Evolutionary conservation across 1,284 basidiomycete species (phyloP), one percentile per base, ranked within the genome.

Genomic region (Malassezia psittaci): DNA sequence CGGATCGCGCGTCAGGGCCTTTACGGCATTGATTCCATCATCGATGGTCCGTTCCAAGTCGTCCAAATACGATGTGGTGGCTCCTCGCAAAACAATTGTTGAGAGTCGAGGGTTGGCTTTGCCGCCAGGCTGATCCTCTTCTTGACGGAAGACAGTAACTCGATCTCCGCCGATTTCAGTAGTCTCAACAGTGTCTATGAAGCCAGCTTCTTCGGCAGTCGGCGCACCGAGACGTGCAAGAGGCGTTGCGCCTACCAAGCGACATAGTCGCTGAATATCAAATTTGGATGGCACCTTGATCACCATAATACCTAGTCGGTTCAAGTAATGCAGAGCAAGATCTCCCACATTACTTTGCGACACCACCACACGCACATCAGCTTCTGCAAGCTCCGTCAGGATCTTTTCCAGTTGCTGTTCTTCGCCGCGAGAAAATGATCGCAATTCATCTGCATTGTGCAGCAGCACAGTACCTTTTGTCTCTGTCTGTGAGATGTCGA

Each of bases 261-360:
- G 86, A 77, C 90, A 94, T 34, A 96, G 79, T 3, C 94, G 81
- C 46, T 91, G 85, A 16, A 99, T 83, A 64, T 99, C 93, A 76
- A 99, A 99, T 77, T 99, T 99, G 75, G 90, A 96, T 57, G 94
- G 82, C 34, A 98, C 88, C 77, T 96, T 96, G 78, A 98, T 83
- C 65, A 96, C 90, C 65, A 88, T 86, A 76, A 99, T 91, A 77
- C 84, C 81, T 78, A 88, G 82, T 51, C 93, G 83, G 80, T 98
- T 89, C 70, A 96, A 85, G 79, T 94, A 99, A 79, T 98, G 94
- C 62, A 96, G 79, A 3, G 93, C 90, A 45, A 99, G 86, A 73
- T 99, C 94, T 65, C 93, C 93, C 57, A 99, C 83, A 38, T 83
- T 84, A 13, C 88, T 87, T 34, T 93, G 91, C 16, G 90, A 90